Evolutionary conservation across 805 yeast genomes (phyloP), one percentile per base, ranked within the genome.

Genomic region (Starmera pachycereana): DNA sequence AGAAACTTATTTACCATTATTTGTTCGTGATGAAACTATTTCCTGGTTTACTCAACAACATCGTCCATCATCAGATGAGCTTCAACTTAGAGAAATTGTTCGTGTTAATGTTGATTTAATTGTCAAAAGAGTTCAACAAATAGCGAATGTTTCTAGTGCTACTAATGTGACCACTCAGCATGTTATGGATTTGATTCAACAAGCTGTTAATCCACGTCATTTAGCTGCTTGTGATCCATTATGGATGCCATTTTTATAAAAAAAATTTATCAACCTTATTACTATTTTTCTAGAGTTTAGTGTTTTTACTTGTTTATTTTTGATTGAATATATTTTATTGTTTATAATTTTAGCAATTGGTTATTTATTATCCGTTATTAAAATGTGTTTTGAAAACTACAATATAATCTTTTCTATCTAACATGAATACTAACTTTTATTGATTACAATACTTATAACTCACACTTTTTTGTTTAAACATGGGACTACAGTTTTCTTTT

Each of bases 191-290:
- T 72, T 90, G 54, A 86, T 92, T 39, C 81, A 95, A 6, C 88
- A 86, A 54, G 97, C 98, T 7, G 97, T 89, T 12, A 90, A 89
- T 55, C 97, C 97, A 30, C 76, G 95, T 51, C 86, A 87, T 52
- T 65, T 92, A 50, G 97, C 97, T 12, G 78, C 86, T 40, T 81
- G 95, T 6, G 98, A 92, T 52, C 78, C 88, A 12, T 70, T 85
- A 47, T 92, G 96, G 88, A 86, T 92, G 96, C 92, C 98, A 1
- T 92, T 87, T 65, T 76, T 88, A 38, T 54, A 51, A 53, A 37
- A 30, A 11, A 8, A 30, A 13, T 18, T 19, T 29, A 22, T 30
- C n/a, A 29, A 32, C 22, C 14, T 33, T 19, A 29, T 16, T 16
- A 16, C 18, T 29, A 12, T 18, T 12, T 12, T 27, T 27, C 27